phyloP scores from a whole-genome alignment of 805 yeast genomes.

The Ogataea methanolica region DNA sequence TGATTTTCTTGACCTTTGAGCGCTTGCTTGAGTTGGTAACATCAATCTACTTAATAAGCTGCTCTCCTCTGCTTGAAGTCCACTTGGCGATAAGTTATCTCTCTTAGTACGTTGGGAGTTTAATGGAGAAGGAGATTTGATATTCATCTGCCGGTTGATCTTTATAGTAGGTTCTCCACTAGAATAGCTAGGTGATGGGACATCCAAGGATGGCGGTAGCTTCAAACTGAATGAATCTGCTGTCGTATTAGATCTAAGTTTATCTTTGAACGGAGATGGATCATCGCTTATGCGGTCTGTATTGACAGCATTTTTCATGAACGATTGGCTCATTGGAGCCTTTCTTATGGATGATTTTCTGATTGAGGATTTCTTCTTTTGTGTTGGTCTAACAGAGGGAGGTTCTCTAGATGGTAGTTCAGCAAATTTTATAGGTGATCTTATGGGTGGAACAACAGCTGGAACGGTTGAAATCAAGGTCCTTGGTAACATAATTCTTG shows the following conservation, averaged over 20 bases:
- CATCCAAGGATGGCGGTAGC: constrained; percentile 18
- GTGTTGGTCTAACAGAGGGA: constrained; percentile 20
- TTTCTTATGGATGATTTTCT: constrained; percentile 11
- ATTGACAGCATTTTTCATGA: not conserved
- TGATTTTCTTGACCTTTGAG: constrained; percentile 11
- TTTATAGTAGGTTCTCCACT: constrained; percentile 29
- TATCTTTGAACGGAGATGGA: constrained; percentile 21
- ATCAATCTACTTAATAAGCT: constrained; percentile 19
- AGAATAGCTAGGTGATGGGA: constrained; percentile 12
- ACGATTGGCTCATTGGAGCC: no score
- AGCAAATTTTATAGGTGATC: constrained; percentile 30
- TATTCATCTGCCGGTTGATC: constrained; percentile 13
- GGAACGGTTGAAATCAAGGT: no score
- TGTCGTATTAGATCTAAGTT: not conserved
- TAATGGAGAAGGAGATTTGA: constrained; percentile 10
- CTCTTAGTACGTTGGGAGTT: not conserved
- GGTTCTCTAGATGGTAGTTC: constrained; percentile 31
- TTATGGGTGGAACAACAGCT: not conserved
- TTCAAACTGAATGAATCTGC: constrained; percentile 14
- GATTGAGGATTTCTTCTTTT: constrained; percentile 18
- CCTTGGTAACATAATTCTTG: no score
- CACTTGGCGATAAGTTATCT: not conserved
- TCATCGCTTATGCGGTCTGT: constrained; percentile 6
- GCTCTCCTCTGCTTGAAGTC: not conserved
- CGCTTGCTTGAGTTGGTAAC: constrained; percentile 24